Base-by-base conservation (phyloP, 495 filamentous ascomycete genomes). In the Tuber calosporum region DNA sequence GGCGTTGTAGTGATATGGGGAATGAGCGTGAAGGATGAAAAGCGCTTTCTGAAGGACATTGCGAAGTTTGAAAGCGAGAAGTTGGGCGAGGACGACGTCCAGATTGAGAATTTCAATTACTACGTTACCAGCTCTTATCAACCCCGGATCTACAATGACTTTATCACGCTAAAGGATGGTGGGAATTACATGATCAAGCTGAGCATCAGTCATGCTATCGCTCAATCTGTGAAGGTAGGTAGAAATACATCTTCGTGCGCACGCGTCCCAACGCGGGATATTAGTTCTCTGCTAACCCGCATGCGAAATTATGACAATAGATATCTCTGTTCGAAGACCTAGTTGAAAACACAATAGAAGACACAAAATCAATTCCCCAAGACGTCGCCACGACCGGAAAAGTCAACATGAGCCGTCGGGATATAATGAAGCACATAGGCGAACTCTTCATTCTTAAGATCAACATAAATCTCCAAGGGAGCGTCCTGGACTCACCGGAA, bases 1-100 rank as follows among this genome's bases (percentile, higher is more conserved):
- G 95, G 95, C 58, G 96, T 97, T n/a, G 92, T 97, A n/a, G 95
- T 99, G n/a, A 94, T 98, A 82, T 99, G 95, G 95, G 95, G 95
- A 73, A 97, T 99, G 94, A 89, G 92, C 1, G 83, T 90, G 11
- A 85, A 87, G 11, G 89, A 99, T 75, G 95, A 99, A 82, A 88
- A 90, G 67, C 87, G 90, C 37, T 96, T 99, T 80, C 84, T 99
- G 7, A 94, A 93, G 73, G 95, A 99, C 77, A 90, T 98, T 69
- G 89, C 92, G n/a, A 97, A 94, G 81, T 99, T 98, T 81, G 96
- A 97, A 80, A 86, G 86, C 36, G 94, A 97, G 77, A 97, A 96
- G 81, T 85, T 99, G 69, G 88, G 87, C 20, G 88, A 89, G 3
- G 93, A 95, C 81, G 93, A 97, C 75, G 88, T 96, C 22, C 94